Evolutionary conservation across 176 grass and related monocot genomes (phyloP).

Genomic region (Cocos nucifera): DNA sequence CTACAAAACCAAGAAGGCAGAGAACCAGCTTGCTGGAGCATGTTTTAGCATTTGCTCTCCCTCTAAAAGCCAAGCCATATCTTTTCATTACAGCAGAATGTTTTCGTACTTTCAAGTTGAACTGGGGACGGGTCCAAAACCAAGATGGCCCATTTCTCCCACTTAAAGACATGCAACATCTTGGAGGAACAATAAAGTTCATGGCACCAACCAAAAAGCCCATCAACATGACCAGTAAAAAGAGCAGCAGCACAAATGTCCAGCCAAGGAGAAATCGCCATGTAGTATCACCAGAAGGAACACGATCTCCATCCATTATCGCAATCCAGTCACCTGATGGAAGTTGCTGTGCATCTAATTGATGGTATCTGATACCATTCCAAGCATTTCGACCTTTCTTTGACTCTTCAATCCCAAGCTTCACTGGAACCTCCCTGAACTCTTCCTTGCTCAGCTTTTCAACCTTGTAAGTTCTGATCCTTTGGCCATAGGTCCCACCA

Average conservation of each 20-base stretch:
- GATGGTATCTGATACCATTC: slow-evolving; percentile 98
- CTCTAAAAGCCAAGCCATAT: slow-evolving; percentile 46
- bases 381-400: slow-evolving; percentile 91
- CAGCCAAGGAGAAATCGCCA: slow-evolving; percentile 56
- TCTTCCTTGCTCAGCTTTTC: slow-evolving; percentile 87
- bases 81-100: slow-evolving; percentile 43
- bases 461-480: slow-evolving; percentile 64
- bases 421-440: slow-evolving; percentile 67
- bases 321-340: slow-evolving; percentile 82
- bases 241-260: slow-evolving; percentile 30
- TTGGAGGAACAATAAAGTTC: slow-evolving; percentile 37
- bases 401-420: slow-evolving; percentile 62
- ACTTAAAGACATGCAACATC: slow-evolving; percentile 31
- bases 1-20: slow-evolving; percentile 43
- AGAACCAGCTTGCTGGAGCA: slow-evolving; percentile 67
- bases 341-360: slow-evolving; percentile 73
- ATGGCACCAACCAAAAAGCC: slow-evolving; percentile 55
- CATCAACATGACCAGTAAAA: slow-evolving; percentile 44
- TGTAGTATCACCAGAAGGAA: slow-evolving; percentile 78
- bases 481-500: slow-evolving; percentile 74
- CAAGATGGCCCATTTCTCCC: slow-evolving; percentile 46
- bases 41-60: slow-evolving; percentile 55
- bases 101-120: slow-evolving; percentile 63
- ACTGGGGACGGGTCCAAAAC: slow-evolving; percentile 42
- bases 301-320: slow-evolving; percentile 92